Percentiles rank a stretch among this genome's conserved stretches.
Conservation (phyloP, 2,329 filamentous ascomycete species). For the Scleromitrula shiraiana region DNA sequence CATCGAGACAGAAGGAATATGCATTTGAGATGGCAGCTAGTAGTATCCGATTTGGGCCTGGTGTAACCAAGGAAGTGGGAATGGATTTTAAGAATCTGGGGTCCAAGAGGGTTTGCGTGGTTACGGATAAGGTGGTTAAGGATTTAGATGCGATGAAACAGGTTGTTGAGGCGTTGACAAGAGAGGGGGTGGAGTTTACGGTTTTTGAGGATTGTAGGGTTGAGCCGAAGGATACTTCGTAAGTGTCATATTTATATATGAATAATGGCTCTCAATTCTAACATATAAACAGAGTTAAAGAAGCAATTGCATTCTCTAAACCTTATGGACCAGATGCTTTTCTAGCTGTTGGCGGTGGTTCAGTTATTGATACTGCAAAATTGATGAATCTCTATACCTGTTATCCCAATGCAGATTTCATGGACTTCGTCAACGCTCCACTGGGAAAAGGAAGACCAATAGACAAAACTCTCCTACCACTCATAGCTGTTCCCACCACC, state of each 20-base stretch:
- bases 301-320: constrained; percentile 82
- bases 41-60: constrained; percentile 87
- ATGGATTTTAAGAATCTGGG: constrained; percentile 96
- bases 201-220: constrained; percentile 75
- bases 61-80: constrained; percentile 89
- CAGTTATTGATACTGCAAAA: constrained; percentile 96
- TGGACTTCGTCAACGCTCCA: constrained; percentile 96
- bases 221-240: constrained; percentile 93
- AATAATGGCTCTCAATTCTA: too few relatives aligned
- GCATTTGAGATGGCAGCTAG: constrained; percentile 98
- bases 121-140: constrained; percentile 78
- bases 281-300: constrained; percentile 55
- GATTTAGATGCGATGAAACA: constrained; percentile 85
- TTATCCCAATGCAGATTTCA: constrained; percentile 86
- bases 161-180: constrained; percentile 69
- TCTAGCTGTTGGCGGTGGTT: constrained; percentile 85
- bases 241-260: too few relatives aligned
- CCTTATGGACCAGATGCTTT: constrained; percentile 79
- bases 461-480: constrained; percentile 59
- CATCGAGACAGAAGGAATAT: constrained; percentile 78
- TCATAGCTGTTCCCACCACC: constrained; percentile 79
- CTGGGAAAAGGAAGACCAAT: constrained; percentile 78
- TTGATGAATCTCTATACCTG: constrained; percentile 94
- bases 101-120: constrained; percentile 78
- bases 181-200: constrained; percentile 71